Evolutionary conservation across 805 yeast genomes (phyloP), one percentile per base, ranked within the genome.

Genomic region (Schwanniomyces vanrijiae): DNA sequence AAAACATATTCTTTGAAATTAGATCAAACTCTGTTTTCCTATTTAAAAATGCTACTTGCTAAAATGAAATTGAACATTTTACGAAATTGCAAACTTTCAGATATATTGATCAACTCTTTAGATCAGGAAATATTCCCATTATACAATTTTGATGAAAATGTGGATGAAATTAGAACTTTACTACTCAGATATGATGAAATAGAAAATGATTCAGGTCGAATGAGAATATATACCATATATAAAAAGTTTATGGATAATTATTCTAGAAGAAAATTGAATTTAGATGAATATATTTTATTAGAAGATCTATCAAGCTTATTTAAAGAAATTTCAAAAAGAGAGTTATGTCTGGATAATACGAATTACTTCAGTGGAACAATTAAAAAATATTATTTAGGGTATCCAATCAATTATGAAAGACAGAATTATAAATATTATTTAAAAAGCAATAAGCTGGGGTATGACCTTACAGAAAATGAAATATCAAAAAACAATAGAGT

Each of bases 361-460:
- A 26, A 26, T 26, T 7, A 26, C 10, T 16, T 10, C 20, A 4
- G 3, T 19, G 39, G 43, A 26, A 47, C 50, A n/a, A 44, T 47
- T 14, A 28, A 43, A 16, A 47, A 40, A 40, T 18, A 22, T 1
- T 9, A 43, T 20, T 34, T 22, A 13, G 40, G 34, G 20, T 37
- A 34, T 8, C 45, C 40, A 5, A 21, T 24, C 3, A 35, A 29
- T 7, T 24, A 42, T 29, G 42, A 33, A 13, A 41, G 18, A 19
- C 26, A 37, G 5, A 44, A 48, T 33, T 48, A 48, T 29, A 44
- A 42, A 28, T 48, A 22, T 34, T 44, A 48, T 34, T 26, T 48
- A 14, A 14, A 18, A 40, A 48, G 34, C 43, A 48, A 25, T 48
- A 45, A 3, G 47, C 40, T 19, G 40, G 48, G 48, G 31, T 48